A percentile compares a stretch with the other conserved stretches of the same genome.
Evolutionary conservation across 2,329 filamentous ascomycete genomes (phyloP).

Genomic region (Fusarium piperis): DNA sequence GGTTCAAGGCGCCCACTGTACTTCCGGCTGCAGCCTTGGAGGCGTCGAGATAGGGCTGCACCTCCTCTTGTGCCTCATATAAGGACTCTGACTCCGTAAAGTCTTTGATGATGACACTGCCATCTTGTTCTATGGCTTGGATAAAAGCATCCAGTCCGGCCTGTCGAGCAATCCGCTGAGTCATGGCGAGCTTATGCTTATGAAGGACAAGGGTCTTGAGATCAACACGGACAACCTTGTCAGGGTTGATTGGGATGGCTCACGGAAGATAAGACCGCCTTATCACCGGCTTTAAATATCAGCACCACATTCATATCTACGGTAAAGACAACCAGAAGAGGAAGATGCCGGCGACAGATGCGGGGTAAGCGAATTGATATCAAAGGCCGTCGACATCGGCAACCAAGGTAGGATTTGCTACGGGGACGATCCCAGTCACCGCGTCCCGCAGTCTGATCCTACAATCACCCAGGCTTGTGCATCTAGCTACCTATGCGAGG

Average conservation of each 20-base stretch:
- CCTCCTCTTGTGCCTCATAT: constrained; percentile 9
- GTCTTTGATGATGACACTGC: constrained; percentile 25
- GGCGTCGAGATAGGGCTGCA: constrained; percentile 26
- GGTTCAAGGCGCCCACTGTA: constrained; percentile 40
- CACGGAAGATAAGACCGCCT: background rate
- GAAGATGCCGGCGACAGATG: background rate
- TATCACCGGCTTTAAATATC: background rate
- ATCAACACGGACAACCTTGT: background rate
- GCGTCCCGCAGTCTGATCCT: background rate
- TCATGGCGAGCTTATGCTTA: background rate
- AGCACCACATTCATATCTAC: background rate
- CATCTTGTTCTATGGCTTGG: constrained; percentile 18
- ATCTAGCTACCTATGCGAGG: background rate
- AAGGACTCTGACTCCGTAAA: constrained; percentile 18
- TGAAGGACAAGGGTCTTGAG: background rate
- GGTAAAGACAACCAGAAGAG: background rate
- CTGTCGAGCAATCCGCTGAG: constrained; percentile 16
- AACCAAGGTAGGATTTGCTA: background rate
- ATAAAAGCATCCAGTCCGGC: constrained; percentile 21
- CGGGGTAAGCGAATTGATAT: background rate
- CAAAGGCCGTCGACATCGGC: background rate
- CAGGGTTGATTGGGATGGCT: background rate
- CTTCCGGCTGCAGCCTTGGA: constrained; percentile 23
- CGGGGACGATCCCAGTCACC: background rate
- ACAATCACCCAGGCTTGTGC: background rate